Base-by-base conservation (phyloP, 495 filamentous ascomycete species). In the Neurospora discreta region DNA sequence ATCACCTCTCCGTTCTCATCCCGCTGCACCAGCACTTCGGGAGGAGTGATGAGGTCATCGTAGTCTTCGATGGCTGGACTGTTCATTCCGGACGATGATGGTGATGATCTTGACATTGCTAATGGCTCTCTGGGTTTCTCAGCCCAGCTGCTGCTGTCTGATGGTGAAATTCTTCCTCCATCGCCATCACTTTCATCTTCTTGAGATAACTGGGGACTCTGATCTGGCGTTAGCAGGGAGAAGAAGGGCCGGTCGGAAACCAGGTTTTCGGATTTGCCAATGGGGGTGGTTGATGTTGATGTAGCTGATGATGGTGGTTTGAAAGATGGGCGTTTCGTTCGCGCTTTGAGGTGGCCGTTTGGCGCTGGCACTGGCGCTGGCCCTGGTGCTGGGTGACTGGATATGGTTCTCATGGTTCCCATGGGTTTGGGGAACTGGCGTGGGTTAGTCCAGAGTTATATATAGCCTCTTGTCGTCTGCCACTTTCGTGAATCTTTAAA, bases 61-160 rank as follows among this genome's bases (percentile, higher is more conserved):
- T 72, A 73, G 46, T 75, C 73, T 68, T 75, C 73, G 6, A 65
- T 65, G 33, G 52, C 52, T 9, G 52, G 52, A 4, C 52, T 65
- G 1, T 0, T 3, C 6, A 26, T 65, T 65, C 6, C 52, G 6
- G 52, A 65, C 0, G 26, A 65, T 36, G 52, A 8, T 16, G 52
- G 26, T 33, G 46, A 26, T 18, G 52, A 65, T 5, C 3, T 38
- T 38, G 38, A 38, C 38, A 38, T 8, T 38, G 6, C 33, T n/a
- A 3, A 3, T 46, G n/a, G 18, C 52, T 33, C 15, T 3, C 33
- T 65, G 2, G 26, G 26, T 26, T 13, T 9, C 16, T 26, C 52
- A 1, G 52, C 16, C 13, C 26, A 5, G 52, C 52, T 65, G 52
- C 52, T 7, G 15, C 26, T 65, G 23, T 65, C 52, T 18, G 33